Evolutionary conservation across 2,329 filamentous ascomycete genomes (phyloP).

Genomic region (Neurospora crassa): DNA sequence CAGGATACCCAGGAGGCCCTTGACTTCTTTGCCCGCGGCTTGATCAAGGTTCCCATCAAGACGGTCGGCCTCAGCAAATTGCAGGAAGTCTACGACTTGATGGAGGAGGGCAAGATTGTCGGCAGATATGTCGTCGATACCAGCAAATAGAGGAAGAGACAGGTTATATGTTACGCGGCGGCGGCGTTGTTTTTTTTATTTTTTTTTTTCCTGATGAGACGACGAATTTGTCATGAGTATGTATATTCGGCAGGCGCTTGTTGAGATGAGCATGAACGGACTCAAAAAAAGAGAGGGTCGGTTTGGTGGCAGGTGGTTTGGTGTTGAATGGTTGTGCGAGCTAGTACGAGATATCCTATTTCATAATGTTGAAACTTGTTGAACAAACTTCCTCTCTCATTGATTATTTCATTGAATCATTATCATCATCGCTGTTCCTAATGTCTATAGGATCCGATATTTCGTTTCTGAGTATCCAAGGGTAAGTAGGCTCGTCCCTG

Average conservation of each 20-base stretch:
- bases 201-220: background rate
- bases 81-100: slow-evolving; percentile 68
- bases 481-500: background rate
- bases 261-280: background rate
- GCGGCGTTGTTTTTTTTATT: background rate
- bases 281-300: background rate
- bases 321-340: background rate
- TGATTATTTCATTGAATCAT: background rate
- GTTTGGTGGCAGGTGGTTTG: background rate
- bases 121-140: slow-evolving; percentile 74
- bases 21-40: slow-evolving; percentile 75
- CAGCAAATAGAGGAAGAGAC: slow-evolving; percentile 24
- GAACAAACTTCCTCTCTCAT: background rate
- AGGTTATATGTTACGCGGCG: background rate
- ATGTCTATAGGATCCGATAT: background rate
- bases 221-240: background rate
- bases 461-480: background rate
- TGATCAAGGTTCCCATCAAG: slow-evolving; percentile 86
- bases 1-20: slow-evolving; percentile 81
- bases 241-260: background rate
- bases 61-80: slow-evolving; percentile 71
- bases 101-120: slow-evolving; percentile 61
- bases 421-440: background rate
- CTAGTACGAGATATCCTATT: background rate
- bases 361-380: background rate